These are phyloP conservation scores for Saprolegnia diclina DNA, from an alignment of 352 stramenopile species.

Conservation along the genomic window DNA sequence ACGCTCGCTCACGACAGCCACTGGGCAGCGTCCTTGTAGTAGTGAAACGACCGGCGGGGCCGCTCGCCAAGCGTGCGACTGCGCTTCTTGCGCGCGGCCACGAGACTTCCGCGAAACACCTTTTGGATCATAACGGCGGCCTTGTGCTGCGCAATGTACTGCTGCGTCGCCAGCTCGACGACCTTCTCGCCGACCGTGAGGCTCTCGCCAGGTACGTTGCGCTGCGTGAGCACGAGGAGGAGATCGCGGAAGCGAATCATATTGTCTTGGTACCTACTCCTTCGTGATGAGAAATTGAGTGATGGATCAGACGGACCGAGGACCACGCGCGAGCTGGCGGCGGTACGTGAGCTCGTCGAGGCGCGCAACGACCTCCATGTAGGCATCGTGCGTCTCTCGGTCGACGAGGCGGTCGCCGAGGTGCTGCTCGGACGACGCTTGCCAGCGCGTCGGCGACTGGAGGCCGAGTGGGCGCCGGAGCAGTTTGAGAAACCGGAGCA, in stretches of 20 bases:
- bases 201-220: slow-evolving; percentile 59
- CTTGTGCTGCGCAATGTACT: slow-evolving; percentile 60
- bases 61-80: background rate
- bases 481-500: slow-evolving; percentile 49
- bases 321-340: slow-evolving; percentile 50
- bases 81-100: slow-evolving; percentile 21
- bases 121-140: slow-evolving; percentile 59
- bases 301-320: slow-evolving; percentile 33
- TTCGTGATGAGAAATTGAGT: background rate
- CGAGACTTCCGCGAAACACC: slow-evolving; percentile 34
- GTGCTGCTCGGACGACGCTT: background rate
- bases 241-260: slow-evolving; percentile 78
- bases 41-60: background rate
- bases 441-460: slow-evolving; percentile 21
- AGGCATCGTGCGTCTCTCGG: slow-evolving; percentile 40
- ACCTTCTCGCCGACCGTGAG: slow-evolving; percentile 80
- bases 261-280: slow-evolving; percentile 28
- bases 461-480: slow-evolving; percentile 55
- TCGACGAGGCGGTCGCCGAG: slow-evolving; percentile 22
- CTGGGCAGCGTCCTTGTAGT: slow-evolving; percentile 24
- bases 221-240: slow-evolving; percentile 57
- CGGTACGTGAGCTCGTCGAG: slow-evolving; percentile 61
- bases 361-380: slow-evolving; percentile 65
- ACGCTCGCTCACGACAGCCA: background rate
- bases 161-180: slow-evolving; percentile 63